Base-by-base conservation (phyloP, 2,329 filamentous ascomycete species). In the Sporothrix protearum region DNA sequence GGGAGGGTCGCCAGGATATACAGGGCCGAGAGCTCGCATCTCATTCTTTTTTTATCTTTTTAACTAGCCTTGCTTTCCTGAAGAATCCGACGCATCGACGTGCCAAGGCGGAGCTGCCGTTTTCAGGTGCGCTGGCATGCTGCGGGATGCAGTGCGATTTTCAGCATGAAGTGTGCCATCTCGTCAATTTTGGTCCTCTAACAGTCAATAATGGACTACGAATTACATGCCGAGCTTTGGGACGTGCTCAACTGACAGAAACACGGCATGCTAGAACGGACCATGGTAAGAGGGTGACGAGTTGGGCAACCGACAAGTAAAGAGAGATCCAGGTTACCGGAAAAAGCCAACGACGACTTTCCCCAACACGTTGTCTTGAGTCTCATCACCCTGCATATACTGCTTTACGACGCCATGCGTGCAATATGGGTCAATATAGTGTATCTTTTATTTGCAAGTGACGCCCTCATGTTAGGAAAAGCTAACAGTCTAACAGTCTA, bases 321-420 rank as follows among this genome's bases (percentile, higher is more conserved):
- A 30, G 9, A 39, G 10, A 19, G 42, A 71, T 59, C 70, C 70
- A 68, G 70, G 70, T 71, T 71, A 59, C 70, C 70, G 70, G 70
- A 71, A 68, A 71, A 68, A 67, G 36, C 59, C 69, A 22, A 57
- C 33, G n/a, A n/a, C 64, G 25, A 28, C 14, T 28, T 70, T 61
- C 25, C 39, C 30, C 9, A 10, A n/a, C 8, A 22, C 39, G 22
- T 25, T 51, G 7, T 8, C 55, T 59, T 10, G 8, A 22, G 55
- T 42, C 66, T 42, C 39, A 53, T 39, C 9, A 19, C n/a, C n/a
- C 22, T 28, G 19, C 49, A 36, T 12, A 45, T 19, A 68, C 57
- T 51, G 22, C 63, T 49, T 36, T 67, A 22, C 64, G 25, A 25
- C 9, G 22, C 55, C 47, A 25, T 55, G 49, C 19, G 7, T 51